These are phyloP conservation scores for Punica granatum DNA, from an alignment of 345 rosid species.

Conservation along the genomic window DNA sequence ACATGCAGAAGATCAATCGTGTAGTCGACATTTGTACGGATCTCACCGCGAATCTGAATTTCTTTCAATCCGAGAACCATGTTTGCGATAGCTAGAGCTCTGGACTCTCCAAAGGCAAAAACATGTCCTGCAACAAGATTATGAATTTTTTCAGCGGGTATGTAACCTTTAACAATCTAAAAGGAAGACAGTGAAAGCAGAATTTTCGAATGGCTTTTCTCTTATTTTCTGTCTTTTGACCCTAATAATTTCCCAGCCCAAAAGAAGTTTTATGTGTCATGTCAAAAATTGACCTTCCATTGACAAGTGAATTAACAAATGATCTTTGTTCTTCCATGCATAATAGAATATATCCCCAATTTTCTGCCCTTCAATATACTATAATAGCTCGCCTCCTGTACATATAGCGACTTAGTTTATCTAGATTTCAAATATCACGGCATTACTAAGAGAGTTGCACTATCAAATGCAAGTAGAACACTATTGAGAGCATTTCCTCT, in stretches of 20 bases:
- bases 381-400: background rate
- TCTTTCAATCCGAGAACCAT: conserved; percentile 99
- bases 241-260: background rate
- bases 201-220: too few relatives aligned
- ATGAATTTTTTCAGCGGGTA: background rate
- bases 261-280: background rate
- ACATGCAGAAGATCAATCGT: conserved; percentile 96
- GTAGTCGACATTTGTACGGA: conserved; percentile 95
- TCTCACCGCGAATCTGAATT: conserved; percentile 98
- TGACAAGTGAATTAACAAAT: too few relatives aligned
- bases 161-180: background rate
- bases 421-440: background rate
- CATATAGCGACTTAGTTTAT: background rate
- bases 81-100: conserved; percentile 97
- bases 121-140: conserved; percentile 63
- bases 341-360: too few relatives aligned
- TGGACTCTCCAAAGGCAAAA: conserved; percentile 96
- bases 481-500: too few relatives aligned
- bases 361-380: too few relatives aligned
- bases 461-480: too few relatives aligned
- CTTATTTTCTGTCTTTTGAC: background rate
- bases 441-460: too few relatives aligned
- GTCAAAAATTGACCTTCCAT: background rate
- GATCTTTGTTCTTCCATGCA: too few relatives aligned
- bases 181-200: background rate